Evolutionary conservation across 2,329 filamentous ascomycete species (phyloP), one percentile per base, ranked within the genome.

Genomic region (Sclerotinia minor): DNA sequence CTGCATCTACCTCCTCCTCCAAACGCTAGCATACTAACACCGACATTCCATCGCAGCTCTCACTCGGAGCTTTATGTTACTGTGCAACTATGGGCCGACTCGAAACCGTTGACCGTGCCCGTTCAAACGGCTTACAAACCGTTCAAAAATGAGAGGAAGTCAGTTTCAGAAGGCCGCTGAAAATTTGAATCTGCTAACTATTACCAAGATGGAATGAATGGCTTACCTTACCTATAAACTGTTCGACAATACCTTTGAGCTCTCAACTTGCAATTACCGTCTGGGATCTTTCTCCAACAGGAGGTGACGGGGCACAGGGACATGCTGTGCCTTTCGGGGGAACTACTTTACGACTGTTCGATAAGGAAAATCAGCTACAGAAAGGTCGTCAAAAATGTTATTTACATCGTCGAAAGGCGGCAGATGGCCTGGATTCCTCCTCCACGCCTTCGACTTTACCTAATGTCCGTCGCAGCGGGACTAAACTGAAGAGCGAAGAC

Each of bases 321-420:
- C 92, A 96, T 79, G 88, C 92, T 19, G 87, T 96, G 24, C 94
- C 95, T 0, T 99, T 98, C 76, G 95, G 94, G 7, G 95, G 95
- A 47, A 98, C 94, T 0, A 98, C 95, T 0, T 84, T 99, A 66
- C 83, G 90, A 1, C 81, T 99, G n/a, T 99, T 98, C 74, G 95
- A 98, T 76, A 86, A 89, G 65, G 92, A 98, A 73, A 95, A 94
- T 68, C 95, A 95, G 72, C 80, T 97, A 60, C 90, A 94, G 74
- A 97, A 95, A 77, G 95, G 95, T 9, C 85, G 93, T 24, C 94
- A 98, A 77, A 96, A 97, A 79, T 98, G 95, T 78, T 84, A 89
- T 55, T 80, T 99, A 2, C 90, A 97, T 80, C 85, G 94, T 66
- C 87, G 93, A 76, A 90, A 89, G 76, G 86, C 87, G 66, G 95